Conservation (phyloP, 2,329 filamentous ascomycete species). For the Madurella fahalii region DNA sequence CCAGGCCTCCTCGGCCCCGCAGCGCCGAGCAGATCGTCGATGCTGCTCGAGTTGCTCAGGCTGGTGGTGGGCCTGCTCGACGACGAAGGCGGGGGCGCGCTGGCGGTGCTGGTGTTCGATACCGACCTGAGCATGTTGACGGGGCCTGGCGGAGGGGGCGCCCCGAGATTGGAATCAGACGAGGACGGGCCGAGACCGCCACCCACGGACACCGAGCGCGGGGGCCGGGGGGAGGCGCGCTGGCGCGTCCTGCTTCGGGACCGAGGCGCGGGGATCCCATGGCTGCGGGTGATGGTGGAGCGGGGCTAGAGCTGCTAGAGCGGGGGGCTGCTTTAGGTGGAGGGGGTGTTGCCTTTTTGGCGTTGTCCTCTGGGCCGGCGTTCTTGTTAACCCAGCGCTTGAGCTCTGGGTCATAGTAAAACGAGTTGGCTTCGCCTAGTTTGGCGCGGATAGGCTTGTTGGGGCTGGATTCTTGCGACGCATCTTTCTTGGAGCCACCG, state of each 20-base stretch:
- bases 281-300: slow-evolving; percentile 38
- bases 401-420: slow-evolving; percentile 91
- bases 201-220: slow-evolving; percentile 16
- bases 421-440: slow-evolving; percentile 86
- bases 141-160: slow-evolving; percentile 24
- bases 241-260: slow-evolving; percentile 28
- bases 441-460: slow-evolving; percentile 83
- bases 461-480: slow-evolving; percentile 41
- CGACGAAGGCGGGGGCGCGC: slow-evolving; percentile 55
- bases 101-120: slow-evolving; percentile 43
- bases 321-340: slow-evolving; percentile 59
- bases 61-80: slow-evolving; percentile 70
- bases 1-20: slow-evolving; percentile 64
- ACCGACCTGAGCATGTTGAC: slow-evolving; percentile 46
- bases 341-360: slow-evolving; percentile 67
- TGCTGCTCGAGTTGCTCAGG: slow-evolving; percentile 87
- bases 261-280: slow-evolving; percentile 23
- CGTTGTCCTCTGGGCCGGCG: slow-evolving; percentile 59
- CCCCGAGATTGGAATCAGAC: slow-evolving; percentile 16
- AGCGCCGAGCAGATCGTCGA: slow-evolving; percentile 85
- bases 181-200: slow-evolving; percentile 12
- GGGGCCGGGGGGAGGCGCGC: slow-evolving; percentile 26
- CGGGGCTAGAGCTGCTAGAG: slow-evolving; percentile 50
- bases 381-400: slow-evolving; percentile 99
- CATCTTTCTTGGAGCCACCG: slow-evolving; percentile 61